phyloP scores from a whole-genome alignment of 306 rosid genomes.

The Quercus alba region DNA sequence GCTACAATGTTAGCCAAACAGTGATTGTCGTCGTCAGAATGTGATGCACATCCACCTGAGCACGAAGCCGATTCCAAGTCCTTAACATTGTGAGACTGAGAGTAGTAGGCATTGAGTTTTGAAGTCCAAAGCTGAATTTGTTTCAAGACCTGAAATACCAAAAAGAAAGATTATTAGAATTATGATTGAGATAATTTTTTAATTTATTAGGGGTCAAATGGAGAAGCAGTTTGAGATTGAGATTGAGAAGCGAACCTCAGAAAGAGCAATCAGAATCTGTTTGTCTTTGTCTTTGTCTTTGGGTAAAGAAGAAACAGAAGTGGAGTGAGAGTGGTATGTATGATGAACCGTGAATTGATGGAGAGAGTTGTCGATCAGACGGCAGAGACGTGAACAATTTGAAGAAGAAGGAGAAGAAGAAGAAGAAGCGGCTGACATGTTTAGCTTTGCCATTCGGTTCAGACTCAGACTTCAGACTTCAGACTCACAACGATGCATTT shows the following conservation, averaged over 20 bases:
- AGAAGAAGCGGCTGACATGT: slow-evolving; percentile 31
- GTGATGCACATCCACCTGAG: background rate
- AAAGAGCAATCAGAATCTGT: slow-evolving; percentile 38
- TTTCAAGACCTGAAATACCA: slow-evolving; percentile 32
- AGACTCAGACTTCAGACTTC: too few species aligned
- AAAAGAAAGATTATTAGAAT: background rate
- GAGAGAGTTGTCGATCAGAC: slow-evolving; percentile 48
- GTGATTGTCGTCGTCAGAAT: slow-evolving; percentile 20
- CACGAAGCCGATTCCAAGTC: background rate
- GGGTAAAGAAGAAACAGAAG: too few species aligned
- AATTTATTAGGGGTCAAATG: background rate
- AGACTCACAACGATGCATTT: slow-evolving; percentile 18
- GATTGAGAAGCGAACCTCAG: slow-evolving; percentile 35
- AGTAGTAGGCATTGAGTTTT: slow-evolving; percentile 9
- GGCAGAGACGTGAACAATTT: slow-evolving; percentile 54
- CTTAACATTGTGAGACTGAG: background rate
- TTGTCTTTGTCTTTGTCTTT: slow-evolving; percentile 18
- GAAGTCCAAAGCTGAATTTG: slow-evolving; percentile 38
- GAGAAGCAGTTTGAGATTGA: background rate
- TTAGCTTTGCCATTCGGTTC: background rate
- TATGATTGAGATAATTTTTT: background rate
- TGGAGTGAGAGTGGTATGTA: background rate
- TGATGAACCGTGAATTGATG: slow-evolving; percentile 47
- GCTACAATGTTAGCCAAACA: slow-evolving; percentile 27
- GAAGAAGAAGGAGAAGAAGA: slow-evolving; percentile 3